Conservation (phyloP, 768 basidiomycete genomes). For the Xerocomus brunneocitrinus region DNA sequence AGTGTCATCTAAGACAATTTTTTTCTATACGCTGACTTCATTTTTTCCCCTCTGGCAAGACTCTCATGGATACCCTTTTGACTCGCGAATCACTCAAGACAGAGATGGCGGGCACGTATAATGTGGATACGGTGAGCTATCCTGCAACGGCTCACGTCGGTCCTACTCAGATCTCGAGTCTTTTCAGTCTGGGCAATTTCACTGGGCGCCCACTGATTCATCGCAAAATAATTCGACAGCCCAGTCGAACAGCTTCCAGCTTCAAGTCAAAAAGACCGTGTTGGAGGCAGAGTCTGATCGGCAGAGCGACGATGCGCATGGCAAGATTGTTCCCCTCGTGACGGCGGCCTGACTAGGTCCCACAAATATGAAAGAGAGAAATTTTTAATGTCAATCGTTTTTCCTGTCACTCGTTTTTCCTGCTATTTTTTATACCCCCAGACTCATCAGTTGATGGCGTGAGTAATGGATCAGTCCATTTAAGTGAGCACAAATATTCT, state of each 20-base stretch:
- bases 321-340: neutral
- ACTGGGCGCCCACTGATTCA: neutral
- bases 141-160: neutral
- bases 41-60: neutral
- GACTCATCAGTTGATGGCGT: neutral
- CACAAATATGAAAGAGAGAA: neutral
- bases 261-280: neutral
- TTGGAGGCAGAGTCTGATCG: neutral
- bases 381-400: neutral
- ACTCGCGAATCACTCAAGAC: constrained; percentile 5
- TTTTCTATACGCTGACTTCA: neutral
- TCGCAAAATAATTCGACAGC: neutral
- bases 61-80: constrained; percentile 10
- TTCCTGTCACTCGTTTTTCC: neutral
- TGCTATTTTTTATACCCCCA: neutral
- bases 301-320: neutral
- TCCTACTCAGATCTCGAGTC: neutral
- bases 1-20: constrained; percentile 6
- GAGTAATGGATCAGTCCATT: neutral
- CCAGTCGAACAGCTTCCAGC: constrained; percentile 1
- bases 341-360: neutral
- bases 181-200: neutral
- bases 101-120: constrained; percentile 11
- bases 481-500: too few species aligned
- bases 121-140: constrained; percentile 20